A percentile compares a stretch with the other conserved stretches of the same genome.
Conservation (phyloP, 139 green algal species). For the Chlorella sp. region DNA sequence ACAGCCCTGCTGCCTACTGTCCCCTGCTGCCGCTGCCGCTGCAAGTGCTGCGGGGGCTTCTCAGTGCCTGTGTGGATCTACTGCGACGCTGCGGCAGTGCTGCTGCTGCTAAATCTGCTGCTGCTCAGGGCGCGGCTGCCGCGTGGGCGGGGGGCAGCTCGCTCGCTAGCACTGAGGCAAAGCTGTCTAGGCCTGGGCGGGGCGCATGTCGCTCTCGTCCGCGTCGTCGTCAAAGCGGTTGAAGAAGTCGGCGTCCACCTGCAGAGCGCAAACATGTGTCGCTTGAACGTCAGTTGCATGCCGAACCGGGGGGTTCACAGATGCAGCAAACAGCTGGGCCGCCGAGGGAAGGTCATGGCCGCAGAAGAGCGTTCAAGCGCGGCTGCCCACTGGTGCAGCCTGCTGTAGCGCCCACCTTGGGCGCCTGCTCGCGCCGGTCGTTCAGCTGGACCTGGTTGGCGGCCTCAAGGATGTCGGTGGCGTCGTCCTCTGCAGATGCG, state of each 20-base stretch:
- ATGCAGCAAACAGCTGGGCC: too few species aligned
- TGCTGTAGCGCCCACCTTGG: conserved; percentile 35
- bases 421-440: conserved; percentile 6
- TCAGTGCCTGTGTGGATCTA: too few species aligned
- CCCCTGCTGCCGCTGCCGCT: not conserved
- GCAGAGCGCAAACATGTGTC: too few species aligned
- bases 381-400: too few species aligned
- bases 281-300: too few species aligned
- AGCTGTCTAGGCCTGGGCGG: conserved; percentile 4
- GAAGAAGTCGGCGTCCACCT: conserved; percentile 48
- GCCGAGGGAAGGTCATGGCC: too few species aligned
- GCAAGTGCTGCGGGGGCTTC: not conserved
- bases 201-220: conserved; percentile 47
- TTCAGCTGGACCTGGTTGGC: conserved; percentile 34
- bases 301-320: too few species aligned
- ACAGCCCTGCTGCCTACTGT: not conserved
- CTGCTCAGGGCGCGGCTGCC: not conserved
- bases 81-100: not conserved
- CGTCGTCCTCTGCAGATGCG: conserved; percentile 22
- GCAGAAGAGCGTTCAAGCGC: too few species aligned
- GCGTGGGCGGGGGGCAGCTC: not conserved
- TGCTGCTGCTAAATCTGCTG: not conserved
- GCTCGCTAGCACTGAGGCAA: too few species aligned
- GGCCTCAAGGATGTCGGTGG: conserved; percentile 35
- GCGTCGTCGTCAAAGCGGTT: conserved; percentile 50